Base-by-base conservation (phyloP, 2,329 filamentous ascomycete species). In the Colletotrichum incanum region DNA sequence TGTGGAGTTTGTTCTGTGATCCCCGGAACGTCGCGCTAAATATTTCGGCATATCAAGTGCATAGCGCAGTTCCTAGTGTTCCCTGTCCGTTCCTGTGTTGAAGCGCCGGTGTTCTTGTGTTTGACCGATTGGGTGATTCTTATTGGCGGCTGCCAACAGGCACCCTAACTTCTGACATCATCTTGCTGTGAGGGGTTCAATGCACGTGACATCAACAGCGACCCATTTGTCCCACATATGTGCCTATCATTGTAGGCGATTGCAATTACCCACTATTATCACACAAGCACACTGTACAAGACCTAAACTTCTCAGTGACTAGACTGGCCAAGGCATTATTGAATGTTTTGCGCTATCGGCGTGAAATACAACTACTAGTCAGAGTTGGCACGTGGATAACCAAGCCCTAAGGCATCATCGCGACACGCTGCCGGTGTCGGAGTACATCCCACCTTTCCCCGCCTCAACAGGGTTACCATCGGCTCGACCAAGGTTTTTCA, bases 361-460 rank as follows among this genome's bases (percentile, higher is more conserved):
- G 37, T 5, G 2, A 39, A 5, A 11, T 39, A 41, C 39, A 41
- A 16, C 5, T 8, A 39, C 12, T 9, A 39, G 37, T 11, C 37
- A 2, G 37, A 39, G 9, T 14, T 8, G 37, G 37, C 39, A 41
- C 12, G 39, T 41, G 14, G 14, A 16, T 41, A 41, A 12, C 23
- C 20, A 55, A 55, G 52, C 52, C 52, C 52, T 55, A 55, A n/a
- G 31, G 12, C 28, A 16, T n/a, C 52, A 54, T 31, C 20, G 18
- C 28, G 28, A 20, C n/a, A n/a, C 28, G 28, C 52, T 12, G 52
- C 52, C 52, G 52, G 52, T 34, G 20, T 55, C 52, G 52, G 52
- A 34, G 31, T 20, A 34, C 34, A 28, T n/a, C 52, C 52, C 31
- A 55, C 28, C 31, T n/a, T 50, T 55, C 52, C 52, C 52, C 52